phyloP scores from a whole-genome alignment of 2,329 filamentous ascomycete genomes.

The Beauveria rudraprayagi region DNA sequence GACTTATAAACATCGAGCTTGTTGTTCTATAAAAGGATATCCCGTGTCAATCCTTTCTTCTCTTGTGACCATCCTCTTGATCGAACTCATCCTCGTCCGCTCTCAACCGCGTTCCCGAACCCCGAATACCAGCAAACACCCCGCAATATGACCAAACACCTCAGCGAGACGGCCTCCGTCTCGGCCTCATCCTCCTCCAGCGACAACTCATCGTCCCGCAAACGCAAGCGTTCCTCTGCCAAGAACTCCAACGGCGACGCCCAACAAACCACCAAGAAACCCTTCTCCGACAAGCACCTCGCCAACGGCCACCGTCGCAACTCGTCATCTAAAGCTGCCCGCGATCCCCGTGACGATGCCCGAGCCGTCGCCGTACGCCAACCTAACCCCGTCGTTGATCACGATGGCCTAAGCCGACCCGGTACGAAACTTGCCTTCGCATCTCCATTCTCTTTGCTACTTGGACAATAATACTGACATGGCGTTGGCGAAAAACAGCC shows the following conservation, averaged over 20 bases:
- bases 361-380: conserved; percentile 37
- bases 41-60: not conserved
- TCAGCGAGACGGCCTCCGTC: conserved; percentile 19
- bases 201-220: conserved; percentile 20
- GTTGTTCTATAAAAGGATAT: not conserved
- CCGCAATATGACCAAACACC: conserved; percentile 8
- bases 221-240: conserved; percentile 19
- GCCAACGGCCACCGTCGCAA: conserved; percentile 33
- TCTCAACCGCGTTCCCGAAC: not conserved
- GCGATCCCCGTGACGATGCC: conserved; percentile 51
- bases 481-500: conserved; percentile 28
- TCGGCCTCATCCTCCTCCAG: conserved; percentile 23
- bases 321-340: conserved; percentile 53
- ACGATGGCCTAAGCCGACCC: conserved; percentile 52
- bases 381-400: conserved; percentile 51
- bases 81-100: not conserved
- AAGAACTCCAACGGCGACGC: conserved; percentile 18
- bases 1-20: not conserved
- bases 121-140: not conserved
- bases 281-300: conserved; percentile 20
- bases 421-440: conserved; percentile 31
- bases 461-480: too few species aligned
- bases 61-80: not conserved
- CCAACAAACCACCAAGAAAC: conserved; percentile 11
- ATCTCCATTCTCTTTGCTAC: not conserved